These are phyloP conservation scores for Nepenthes gracilis DNA, from an alignment of 148 eudicot species.

Conservation along the genomic window DNA sequence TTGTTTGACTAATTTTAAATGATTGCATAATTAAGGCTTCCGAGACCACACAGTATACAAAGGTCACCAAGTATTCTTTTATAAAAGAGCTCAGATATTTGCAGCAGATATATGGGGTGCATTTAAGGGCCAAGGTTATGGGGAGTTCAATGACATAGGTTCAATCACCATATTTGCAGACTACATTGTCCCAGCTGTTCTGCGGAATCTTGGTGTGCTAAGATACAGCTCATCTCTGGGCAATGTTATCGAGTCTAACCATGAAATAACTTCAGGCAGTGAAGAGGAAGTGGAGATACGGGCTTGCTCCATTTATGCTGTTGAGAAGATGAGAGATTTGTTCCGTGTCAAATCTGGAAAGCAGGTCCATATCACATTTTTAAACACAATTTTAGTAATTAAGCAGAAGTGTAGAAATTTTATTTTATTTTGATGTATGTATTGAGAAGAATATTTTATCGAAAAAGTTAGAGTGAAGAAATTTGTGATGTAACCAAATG, in stretches of 20 bases:
- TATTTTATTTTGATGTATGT: no score
- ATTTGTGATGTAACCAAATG: no score
- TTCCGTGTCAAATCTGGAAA: slow-evolving; percentile 47
- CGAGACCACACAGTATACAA: slow-evolving; percentile 87
- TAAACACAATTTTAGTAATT: background rate
- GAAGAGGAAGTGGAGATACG: slow-evolving; percentile 83
- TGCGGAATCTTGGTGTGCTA: slow-evolving; percentile 66
- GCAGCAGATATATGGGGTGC: slow-evolving; percentile 88
- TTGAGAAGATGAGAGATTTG: slow-evolving; percentile 64
- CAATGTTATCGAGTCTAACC: slow-evolving; percentile 32
- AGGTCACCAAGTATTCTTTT: slow-evolving; percentile 78
- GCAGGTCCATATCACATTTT: slow-evolving; percentile 28
- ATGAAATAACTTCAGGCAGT: slow-evolving; percentile 49
- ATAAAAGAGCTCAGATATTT: slow-evolving; percentile 85
- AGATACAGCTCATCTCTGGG: slow-evolving; percentile 47
- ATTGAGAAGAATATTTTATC: no score
- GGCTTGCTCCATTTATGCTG: slow-evolving; percentile 77
- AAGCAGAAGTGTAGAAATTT: no score
- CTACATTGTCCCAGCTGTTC: slow-evolving; percentile 85
- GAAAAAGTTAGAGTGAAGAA: no score
- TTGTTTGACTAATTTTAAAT: background rate
- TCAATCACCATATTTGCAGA: slow-evolving; percentile 80
- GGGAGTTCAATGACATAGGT: slow-evolving; percentile 64
- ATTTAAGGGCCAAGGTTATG: slow-evolving; percentile 69
- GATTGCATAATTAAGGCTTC: slow-evolving; percentile 34